Percentiles rank a stretch among this genome's conserved stretches.
Evolutionary conservation across 2,329 filamentous ascomycete species (phyloP).

Genomic region (Xylariaceae sp.): DNA sequence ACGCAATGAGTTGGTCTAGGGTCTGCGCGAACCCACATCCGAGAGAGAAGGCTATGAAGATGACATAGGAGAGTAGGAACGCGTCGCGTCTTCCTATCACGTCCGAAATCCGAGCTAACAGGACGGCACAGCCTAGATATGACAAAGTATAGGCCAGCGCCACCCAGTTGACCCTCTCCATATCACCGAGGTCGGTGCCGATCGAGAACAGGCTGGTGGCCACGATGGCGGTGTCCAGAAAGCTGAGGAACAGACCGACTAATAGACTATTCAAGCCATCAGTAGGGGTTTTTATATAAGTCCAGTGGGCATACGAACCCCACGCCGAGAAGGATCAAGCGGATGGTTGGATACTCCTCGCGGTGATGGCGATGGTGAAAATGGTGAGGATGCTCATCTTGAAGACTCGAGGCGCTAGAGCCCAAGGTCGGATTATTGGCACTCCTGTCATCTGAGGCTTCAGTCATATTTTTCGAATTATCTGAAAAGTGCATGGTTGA

Average conservation of each 20-base stretch:
- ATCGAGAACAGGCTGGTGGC: conserved; percentile 55
- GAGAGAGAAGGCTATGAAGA: conserved; percentile 53
- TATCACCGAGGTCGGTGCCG: conserved; percentile 42
- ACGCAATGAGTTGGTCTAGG: conserved; percentile 43
- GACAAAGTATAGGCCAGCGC: conserved; percentile 51
- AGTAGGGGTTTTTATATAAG: conserved; percentile 4
- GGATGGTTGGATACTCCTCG: conserved; percentile 18
- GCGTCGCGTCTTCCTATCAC: conserved; percentile 49
- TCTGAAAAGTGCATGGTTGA: background rate
- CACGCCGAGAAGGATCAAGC: conserved; percentile 19
- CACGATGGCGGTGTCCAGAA: conserved; percentile 56
- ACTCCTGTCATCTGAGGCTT: conserved; percentile 3
- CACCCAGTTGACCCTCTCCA: conserved; percentile 47
- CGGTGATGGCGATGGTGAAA: too few species aligned
- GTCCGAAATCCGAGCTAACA: conserved; percentile 51
- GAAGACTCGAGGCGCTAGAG: conserved; percentile 6
- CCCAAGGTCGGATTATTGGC: conserved; percentile 1
- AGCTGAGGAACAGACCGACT: conserved; percentile 51
- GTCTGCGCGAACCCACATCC: conserved; percentile 45
- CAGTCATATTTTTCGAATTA: conserved; percentile 6
- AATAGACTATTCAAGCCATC: conserved; percentile 35
- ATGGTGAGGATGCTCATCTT: conserved; percentile 2
- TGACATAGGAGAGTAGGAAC: conserved; percentile 43
- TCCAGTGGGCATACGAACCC: conserved; percentile 14
- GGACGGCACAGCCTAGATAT: conserved; percentile 52